Percentiles rank a stretch among this genome's conserved stretches.
phyloP scores from a whole-genome alignment of 306 rosid genomes.

The Prunus persica region Prunus_persica_NCBIv2 NC_034016.1:12981501-12982000 shows the following conservation, averaged over 20 bases:
- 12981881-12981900: background rate
- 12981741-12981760: slow-evolving; percentile 89
- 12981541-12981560: slow-evolving; percentile 83
- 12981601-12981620: background rate
- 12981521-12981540: slow-evolving; percentile 66
- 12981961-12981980: background rate
- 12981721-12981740: slow-evolving; percentile 93
- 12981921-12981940: background rate
- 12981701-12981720: slow-evolving; percentile 87
- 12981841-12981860: background rate
- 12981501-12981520: slow-evolving; percentile 66
- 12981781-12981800: too few relatives aligned
- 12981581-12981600: background rate
- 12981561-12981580: background rate
- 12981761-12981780: slow-evolving; percentile 20
- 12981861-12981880: background rate
- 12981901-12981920: background rate
- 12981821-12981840: background rate
- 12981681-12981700: slow-evolving; percentile 66
- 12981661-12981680: slow-evolving; percentile 70
- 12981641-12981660: slow-evolving; percentile 20
- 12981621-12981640: slow-evolving; percentile 29
- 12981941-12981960: background rate
- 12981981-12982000: background rate
- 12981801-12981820: background rate